Percentiles rank a stretch among this genome's conserved stretches.
Conservation (phyloP, 2,329 filamentous ascomycete genomes). For the Endoconidiophora polonica region DNA sequence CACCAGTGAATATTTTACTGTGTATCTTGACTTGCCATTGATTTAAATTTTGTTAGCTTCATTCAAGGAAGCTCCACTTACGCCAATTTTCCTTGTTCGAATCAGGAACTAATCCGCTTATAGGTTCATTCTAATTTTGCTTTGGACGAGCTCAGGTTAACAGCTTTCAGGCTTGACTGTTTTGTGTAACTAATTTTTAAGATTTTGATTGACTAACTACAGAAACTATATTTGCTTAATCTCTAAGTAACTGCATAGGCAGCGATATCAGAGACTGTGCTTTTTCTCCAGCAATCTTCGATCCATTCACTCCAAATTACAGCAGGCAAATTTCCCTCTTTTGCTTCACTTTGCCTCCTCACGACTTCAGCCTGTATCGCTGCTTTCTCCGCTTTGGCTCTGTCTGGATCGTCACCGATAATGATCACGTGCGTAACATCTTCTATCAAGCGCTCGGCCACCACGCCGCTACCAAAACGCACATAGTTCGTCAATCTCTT, state of each 20-base stretch:
- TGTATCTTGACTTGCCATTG: too few relatives aligned
- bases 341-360: conserved; percentile 8
- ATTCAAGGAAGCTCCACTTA: too few relatives aligned
- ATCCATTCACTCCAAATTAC: conserved; percentile 60
- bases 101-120: too few relatives aligned
- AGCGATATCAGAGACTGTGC: conserved; percentile 68
- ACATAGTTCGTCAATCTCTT: conserved; percentile 36
- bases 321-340: conserved; percentile 32
- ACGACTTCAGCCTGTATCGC: conserved; percentile 32
- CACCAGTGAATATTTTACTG: too few relatives aligned
- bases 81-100: too few relatives aligned
- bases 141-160: too few relatives aligned
- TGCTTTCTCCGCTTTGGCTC: conserved; percentile 22
- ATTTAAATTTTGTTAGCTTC: too few relatives aligned
- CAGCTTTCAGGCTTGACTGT: too few relatives aligned
- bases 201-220: too few relatives aligned
- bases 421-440: conserved; percentile 58
- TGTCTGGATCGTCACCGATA: conserved; percentile 24
- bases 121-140: too few relatives aligned
- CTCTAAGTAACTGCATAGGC: conserved; percentile 24
- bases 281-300: conserved; percentile 61
- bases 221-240: too few relatives aligned
- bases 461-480: conserved; percentile 49
- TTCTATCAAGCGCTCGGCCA: conserved; percentile 35
- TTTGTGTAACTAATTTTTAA: too few relatives aligned